Conservation (phyloP, 1,284 basidiomycete genomes). For the Ustilago cynodontis region DNA sequence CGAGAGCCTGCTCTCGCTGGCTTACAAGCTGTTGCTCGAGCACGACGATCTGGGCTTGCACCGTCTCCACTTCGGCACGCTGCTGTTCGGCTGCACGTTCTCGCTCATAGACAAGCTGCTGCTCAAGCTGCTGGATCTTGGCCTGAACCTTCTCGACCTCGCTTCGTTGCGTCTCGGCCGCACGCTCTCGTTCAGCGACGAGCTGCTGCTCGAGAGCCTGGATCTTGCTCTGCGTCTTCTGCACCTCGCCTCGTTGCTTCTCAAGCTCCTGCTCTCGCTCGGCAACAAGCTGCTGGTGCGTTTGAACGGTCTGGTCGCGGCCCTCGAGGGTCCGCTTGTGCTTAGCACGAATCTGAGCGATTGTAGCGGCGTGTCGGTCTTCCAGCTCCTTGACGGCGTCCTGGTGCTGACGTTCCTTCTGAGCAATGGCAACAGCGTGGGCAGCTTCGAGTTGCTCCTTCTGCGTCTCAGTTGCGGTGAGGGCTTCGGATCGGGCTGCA, state of each 20-base stretch:
- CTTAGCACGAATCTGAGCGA: slow-evolving; percentile 42
- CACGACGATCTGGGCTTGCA: slow-evolving; percentile 11
- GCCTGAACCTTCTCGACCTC: slow-evolving; percentile 16
- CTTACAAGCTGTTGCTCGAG: slow-evolving; percentile 25
- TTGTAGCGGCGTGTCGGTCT: slow-evolving; percentile 30
- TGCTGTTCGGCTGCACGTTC: slow-evolving; percentile 29
- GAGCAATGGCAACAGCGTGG: slow-evolving; percentile 36
- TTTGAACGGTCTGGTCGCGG: slow-evolving; percentile 30
- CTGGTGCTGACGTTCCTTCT: slow-evolving; percentile 51
- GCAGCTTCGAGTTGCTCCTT: slow-evolving; percentile 46
- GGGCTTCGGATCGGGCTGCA: slow-evolving; percentile 46
- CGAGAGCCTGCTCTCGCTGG: slow-evolving; percentile 18
- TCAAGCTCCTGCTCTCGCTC: slow-evolving; percentile 33
- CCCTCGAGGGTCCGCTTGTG: slow-evolving; percentile 47
- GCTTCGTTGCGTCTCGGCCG: slow-evolving; percentile 18
- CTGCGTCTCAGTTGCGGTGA: slow-evolving; percentile 46
- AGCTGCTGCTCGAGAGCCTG: slow-evolving; percentile 26
- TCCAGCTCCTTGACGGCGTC: slow-evolving; percentile 52
- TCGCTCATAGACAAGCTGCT: slow-evolving; percentile 27
- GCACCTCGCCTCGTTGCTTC: slow-evolving; percentile 18
- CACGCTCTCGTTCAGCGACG: slow-evolving; percentile 16
- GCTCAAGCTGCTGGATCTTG: slow-evolving; percentile 9
- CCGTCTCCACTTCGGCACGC: slow-evolving; percentile 18
- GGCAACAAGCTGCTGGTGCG: slow-evolving; percentile 29
- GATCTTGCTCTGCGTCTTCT: slow-evolving; percentile 25